These are phyloP conservation scores for Mucor plumbeus DNA, from an alignment of 371 early-diverging fungal genomes.

Conservation along the genomic window DNA sequence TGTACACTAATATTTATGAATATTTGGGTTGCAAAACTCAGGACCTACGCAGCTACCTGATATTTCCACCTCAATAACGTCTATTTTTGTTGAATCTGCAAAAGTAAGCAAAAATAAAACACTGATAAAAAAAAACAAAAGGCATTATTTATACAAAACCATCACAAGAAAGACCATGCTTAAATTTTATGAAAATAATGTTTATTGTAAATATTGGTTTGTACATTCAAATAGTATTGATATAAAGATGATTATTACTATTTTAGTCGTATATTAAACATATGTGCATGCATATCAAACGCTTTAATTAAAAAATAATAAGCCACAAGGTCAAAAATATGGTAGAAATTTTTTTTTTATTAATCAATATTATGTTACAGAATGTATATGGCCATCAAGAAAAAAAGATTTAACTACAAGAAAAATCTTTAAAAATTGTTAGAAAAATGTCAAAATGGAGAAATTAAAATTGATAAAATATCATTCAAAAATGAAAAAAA, in stretches of 20 bases:
- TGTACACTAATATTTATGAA: neutral
- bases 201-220: neutral
- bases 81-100: no score
- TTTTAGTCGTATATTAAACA: slow-evolving; percentile 4
- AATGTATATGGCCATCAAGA: no score
- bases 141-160: no score
- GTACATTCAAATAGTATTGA: no score
- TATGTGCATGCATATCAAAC: neutral
- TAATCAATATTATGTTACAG: no score
- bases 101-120: no score
- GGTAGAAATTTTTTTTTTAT: no score
- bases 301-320: neutral
- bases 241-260: neutral
- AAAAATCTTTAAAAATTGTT: neutral
- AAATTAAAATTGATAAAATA: neutral
- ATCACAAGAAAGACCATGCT: no score
- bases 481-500: neutral
- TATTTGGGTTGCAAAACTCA: neutral
- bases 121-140: no score
- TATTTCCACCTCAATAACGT: no score
- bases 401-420: no score
- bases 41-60: no score
- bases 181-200: neutral
- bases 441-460: neutral
- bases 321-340: neutral